phyloP scores from a whole-genome alignment of 73 alveolate species.

The Tetrahymena malaccensis region DNA sequence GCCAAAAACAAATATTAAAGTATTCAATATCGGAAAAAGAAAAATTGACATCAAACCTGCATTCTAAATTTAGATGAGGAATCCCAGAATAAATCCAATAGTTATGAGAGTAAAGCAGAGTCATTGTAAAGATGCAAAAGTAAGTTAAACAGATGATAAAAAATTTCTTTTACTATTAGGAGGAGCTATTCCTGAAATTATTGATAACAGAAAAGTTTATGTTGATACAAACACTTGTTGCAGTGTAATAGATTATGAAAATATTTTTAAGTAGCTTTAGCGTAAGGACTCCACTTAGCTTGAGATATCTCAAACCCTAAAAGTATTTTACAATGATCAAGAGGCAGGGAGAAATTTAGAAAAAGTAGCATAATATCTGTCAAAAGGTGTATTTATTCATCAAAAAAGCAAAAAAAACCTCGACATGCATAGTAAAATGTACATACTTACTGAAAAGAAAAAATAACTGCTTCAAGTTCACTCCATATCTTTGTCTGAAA shows the following conservation, averaged over 20 bases:
- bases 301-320: not conserved
- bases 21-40: not conserved
- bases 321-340: not conserved
- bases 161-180: not conserved
- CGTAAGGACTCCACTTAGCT: not conserved
- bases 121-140: not conserved
- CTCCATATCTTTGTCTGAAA: not conserved
- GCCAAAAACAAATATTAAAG: not conserved
- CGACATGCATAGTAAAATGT: not conserved
- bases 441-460: not conserved
- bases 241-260: not conserved
- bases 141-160: not conserved
- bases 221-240: not conserved
- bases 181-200: not conserved
- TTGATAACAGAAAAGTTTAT: not conserved
- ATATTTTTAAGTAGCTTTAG: not conserved
- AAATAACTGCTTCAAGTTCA: not conserved
- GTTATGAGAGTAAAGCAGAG: not conserved
- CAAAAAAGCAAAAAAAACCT: not conserved
- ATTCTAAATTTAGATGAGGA: not conserved
- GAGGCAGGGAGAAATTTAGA: not conserved
- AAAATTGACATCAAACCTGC: not conserved
- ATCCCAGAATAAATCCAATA: not conserved
- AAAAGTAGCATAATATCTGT: not conserved
- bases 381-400: not conserved